Evolutionary conservation across 2,329 filamentous ascomycete species (phyloP), one percentile per base, ranked within the genome.

Genomic region (Fusarium sp.): DNA sequence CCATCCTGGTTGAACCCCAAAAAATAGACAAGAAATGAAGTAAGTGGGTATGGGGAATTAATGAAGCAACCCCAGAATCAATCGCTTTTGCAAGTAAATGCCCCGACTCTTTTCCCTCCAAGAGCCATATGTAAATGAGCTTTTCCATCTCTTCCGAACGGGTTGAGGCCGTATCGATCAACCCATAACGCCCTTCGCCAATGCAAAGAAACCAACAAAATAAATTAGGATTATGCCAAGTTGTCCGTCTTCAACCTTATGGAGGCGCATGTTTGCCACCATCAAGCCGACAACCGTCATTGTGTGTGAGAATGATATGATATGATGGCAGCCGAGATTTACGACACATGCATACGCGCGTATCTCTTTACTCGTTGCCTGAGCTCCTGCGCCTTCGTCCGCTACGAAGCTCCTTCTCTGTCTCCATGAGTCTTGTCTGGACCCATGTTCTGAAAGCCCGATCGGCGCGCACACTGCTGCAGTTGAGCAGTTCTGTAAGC

Each of bases 401-500:
- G 10, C 82, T 84, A 33, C 87, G 83, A 57, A 89, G 77, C 71
- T 89, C 86, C 72, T 85, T 85, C 73, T 90, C 87, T 20, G 87
- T 88, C 71, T 89, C 86, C 84, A 90, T 85, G 26, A 90, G 79
- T 15, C 87, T 81, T 20, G 84, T 82, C 76, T 89, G 87, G 34
- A 89, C 85, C 84, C 86, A 89, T 63, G 83, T 86, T 48, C 87
- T 85, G 74, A 87, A 85, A 2, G 81, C 79, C 28, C 79, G 77
- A 63, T 88, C 85, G 45, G 76, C 78, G 42, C 86, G 85, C 17
- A 88, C 85, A 38, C 83, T 79, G 24, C 86, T 84, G 77, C 86
- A 89, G 78, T 89, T 90, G 72, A 90, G 83, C 15, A 90, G 82
- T 75, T 89, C 87, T 7, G 87, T 90, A 70, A 90, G 75, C 3